Evolutionary conservation across 2,329 filamentous ascomycete genomes (phyloP).

Genomic region (Trichoderma simmonsii): DNA sequence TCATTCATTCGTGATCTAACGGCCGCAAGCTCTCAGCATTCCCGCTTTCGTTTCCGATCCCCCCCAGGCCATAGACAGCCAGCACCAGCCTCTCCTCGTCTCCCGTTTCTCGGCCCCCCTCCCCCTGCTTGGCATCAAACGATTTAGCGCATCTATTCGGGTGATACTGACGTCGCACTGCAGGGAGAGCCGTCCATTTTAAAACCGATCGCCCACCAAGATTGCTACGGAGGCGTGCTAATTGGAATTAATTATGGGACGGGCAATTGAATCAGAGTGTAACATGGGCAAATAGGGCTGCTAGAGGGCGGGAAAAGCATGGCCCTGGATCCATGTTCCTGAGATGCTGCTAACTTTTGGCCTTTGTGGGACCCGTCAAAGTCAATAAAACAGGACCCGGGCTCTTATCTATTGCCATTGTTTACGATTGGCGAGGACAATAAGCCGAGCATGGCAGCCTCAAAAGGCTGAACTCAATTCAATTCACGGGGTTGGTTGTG

Average conservation of each 20-base stretch:
- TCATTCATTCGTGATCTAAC: not conserved
- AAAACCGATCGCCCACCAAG: constrained; percentile 9
- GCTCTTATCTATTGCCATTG: not conserved
- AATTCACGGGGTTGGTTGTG: not conserved
- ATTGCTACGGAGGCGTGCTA: constrained; percentile 4
- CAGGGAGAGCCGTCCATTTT: not conserved
- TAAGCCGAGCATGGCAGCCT: not conserved
- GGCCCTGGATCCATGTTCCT: constrained; percentile 8
- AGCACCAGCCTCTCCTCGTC: not conserved
- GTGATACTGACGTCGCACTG: constrained; percentile 11
- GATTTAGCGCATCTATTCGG: constrained; percentile 14
- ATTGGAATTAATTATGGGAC: constrained; percentile 10
- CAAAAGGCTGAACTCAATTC: not conserved
- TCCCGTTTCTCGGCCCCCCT: not conserved
- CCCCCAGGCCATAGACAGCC: not conserved
- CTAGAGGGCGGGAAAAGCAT: not conserved
- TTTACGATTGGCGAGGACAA: not conserved
- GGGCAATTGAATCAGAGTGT: not conserved
- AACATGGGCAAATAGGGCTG: constrained; percentile 9
- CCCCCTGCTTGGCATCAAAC: constrained; percentile 5
- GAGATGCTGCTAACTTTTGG: not conserved
- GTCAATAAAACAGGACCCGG: not conserved
- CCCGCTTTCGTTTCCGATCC: not conserved
- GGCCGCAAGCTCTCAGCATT: not conserved
- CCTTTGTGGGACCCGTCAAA: constrained; percentile 10